Percentiles rank a stretch among this genome's conserved stretches.
Evolutionary conservation across 495 filamentous ascomycete genomes (phyloP).

Genomic region (Glarea lozoyensis): DNA sequence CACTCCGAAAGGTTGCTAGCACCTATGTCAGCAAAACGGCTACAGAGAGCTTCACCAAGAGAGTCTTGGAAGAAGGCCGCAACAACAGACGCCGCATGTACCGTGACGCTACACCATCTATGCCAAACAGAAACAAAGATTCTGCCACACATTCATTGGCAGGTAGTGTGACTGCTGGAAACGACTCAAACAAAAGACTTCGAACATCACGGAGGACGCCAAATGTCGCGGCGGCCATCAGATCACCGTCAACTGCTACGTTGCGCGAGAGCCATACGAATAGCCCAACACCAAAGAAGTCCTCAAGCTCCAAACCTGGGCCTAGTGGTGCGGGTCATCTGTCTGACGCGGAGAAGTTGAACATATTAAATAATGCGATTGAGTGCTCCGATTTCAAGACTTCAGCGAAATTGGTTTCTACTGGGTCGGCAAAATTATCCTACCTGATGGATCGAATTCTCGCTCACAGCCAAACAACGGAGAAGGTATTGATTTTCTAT

Average conservation of each 20-base stretch:
- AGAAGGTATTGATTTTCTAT: constrained; percentile 92
- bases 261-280: not conserved
- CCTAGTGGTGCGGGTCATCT: not conserved
- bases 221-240: not conserved
- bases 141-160: constrained; percentile 2
- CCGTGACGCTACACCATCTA: not conserved
- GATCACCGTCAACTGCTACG: not conserved
- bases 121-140: not conserved
- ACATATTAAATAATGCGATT: not conserved
- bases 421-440: constrained; percentile 77
- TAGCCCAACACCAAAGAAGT: not conserved
- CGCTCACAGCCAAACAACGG: constrained; percentile 51
- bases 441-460: constrained; percentile 71
- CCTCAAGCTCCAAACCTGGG: not conserved
- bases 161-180: constrained; percentile 9
- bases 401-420: constrained; percentile 60
- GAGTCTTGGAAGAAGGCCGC: constrained; percentile 3
- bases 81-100: not conserved
- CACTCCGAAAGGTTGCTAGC: constrained; percentile 52
- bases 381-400: constrained; percentile 28
- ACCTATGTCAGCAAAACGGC: constrained; percentile 30
- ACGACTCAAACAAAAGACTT: constrained; percentile 4
- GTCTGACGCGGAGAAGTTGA: constrained; percentile 5
- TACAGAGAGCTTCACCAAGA: constrained; percentile 8
- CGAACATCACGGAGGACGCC: no score